Conservation (phyloP, 2,329 filamentous ascomycete species). For the Pezizomycotina sp. region DNA sequence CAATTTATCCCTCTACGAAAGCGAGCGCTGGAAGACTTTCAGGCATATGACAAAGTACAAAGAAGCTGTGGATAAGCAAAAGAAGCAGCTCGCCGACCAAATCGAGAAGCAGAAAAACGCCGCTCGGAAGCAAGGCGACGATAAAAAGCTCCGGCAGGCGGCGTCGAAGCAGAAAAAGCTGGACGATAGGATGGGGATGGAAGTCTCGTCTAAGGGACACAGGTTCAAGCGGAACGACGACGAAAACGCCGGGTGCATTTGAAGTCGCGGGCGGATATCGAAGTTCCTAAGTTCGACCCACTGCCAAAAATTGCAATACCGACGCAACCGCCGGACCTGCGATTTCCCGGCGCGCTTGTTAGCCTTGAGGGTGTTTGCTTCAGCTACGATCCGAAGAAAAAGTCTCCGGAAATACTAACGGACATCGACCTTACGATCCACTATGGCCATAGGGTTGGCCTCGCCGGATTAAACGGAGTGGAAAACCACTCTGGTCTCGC, state of each 20-base stretch:
- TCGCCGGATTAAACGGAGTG: constrained; percentile 65
- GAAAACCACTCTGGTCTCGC: constrained; percentile 60
- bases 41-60: constrained; percentile 57
- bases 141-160: constrained; percentile 72
- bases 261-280: constrained; percentile 48
- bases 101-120: constrained; percentile 59
- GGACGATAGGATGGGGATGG: constrained; percentile 62
- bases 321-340: constrained; percentile 45
- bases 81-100: constrained; percentile 61
- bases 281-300: constrained; percentile 48
- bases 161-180: constrained; percentile 72
- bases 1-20: constrained; percentile 55
- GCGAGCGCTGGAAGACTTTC: constrained; percentile 49
- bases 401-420: constrained; percentile 37
- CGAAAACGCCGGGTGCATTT: constrained; percentile 43
- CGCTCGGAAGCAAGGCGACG: constrained; percentile 61
- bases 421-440: constrained; percentile 53
- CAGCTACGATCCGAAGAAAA: constrained; percentile 38
- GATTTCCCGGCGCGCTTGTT: constrained; percentile 58
- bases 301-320: constrained; percentile 32
- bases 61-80: constrained; percentile 65
- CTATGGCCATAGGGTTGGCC: constrained; percentile 55
- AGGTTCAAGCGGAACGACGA: constrained; percentile 72
- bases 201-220: constrained; percentile 53
- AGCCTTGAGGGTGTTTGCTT: constrained; percentile 55